Percentiles rank a stretch among this genome's conserved stretches.
These are phyloP conservation scores for Kwoniella sp. DNA, from an alignment of 768 basidiomycete species.

Conservation along the genomic window DNA sequence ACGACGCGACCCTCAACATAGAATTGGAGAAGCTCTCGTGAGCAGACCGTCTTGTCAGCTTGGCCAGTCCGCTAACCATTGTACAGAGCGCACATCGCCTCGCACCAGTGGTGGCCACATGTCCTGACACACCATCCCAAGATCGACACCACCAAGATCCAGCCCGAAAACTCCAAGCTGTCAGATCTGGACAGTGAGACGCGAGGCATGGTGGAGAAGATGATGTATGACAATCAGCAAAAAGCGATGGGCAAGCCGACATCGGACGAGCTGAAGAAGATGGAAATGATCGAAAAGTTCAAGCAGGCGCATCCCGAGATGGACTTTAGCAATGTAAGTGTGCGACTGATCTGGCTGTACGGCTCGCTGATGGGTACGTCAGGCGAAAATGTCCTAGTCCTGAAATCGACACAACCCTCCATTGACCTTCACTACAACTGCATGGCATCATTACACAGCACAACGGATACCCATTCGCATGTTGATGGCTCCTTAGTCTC, in stretches of 20 bases:
- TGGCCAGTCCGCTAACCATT: not conserved
- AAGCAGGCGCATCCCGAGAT: constrained; percentile 86
- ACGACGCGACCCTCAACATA: constrained; percentile 42
- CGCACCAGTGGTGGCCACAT: constrained; percentile 96
- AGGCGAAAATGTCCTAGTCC: constrained; percentile 20
- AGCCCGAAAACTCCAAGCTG: constrained; percentile 89
- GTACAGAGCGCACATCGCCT: constrained; percentile 54
- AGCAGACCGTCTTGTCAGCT: constrained; percentile 1
- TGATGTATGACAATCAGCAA: constrained; percentile 76
- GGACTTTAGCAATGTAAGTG: constrained; percentile 83
- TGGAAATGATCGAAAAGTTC: constrained; percentile 87
- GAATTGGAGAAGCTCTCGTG: constrained; percentile 49
- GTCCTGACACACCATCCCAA: constrained; percentile 91
- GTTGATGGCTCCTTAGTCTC: too few relatives aligned
- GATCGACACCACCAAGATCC: constrained; percentile 93
- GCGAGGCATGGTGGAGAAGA: constrained; percentile 98
- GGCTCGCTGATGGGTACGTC: too few relatives aligned
- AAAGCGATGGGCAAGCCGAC: constrained; percentile 97
- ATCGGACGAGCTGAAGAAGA: constrained; percentile 87
- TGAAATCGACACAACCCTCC: too few relatives aligned
- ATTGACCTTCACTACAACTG: too few relatives aligned
- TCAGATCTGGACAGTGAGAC: constrained; percentile 96
- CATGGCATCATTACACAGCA: too few relatives aligned
- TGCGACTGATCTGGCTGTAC: too few relatives aligned
- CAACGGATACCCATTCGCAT: too few relatives aligned